Conservation (phyloP, 192 early-diverging fungal species). For the Linnemannia elongata region DNA sequence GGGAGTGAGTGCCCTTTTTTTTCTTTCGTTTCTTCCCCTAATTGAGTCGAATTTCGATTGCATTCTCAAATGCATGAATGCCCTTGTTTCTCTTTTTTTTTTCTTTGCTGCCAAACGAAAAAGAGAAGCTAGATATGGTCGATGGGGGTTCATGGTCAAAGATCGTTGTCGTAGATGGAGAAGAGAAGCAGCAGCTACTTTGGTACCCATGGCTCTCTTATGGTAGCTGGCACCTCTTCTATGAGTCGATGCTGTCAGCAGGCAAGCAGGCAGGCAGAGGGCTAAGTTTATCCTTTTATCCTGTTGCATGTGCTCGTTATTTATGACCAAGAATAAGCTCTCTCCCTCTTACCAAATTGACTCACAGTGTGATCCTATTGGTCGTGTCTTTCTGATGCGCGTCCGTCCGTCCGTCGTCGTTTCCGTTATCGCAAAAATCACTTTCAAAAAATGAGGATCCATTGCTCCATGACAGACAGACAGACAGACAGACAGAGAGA, state of each 20-base stretch:
- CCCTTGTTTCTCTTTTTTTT: neutral
- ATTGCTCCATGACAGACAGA: neutral
- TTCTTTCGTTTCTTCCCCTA: neutral
- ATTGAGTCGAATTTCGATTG: neutral
- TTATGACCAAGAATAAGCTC: neutral
- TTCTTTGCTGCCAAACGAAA: too few species aligned
- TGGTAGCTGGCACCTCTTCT: too few species aligned
- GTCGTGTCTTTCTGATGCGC: neutral
- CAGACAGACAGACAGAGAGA: too few species aligned
- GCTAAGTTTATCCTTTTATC: neutral
- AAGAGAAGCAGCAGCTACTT: too few species aligned
- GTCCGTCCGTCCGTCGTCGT: neutral
- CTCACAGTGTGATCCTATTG: neutral
- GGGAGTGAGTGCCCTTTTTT: neutral
- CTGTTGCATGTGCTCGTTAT: neutral
- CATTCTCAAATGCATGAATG: neutral
- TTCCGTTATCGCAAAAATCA: neutral
- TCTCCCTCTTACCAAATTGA: neutral
- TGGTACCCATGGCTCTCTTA: too few species aligned
- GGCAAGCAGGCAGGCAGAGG: too few species aligned
- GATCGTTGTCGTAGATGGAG: too few species aligned
- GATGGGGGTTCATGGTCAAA: too few species aligned
- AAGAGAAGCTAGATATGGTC: too few species aligned
- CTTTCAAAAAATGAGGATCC: neutral
- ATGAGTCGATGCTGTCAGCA: neutral